Base-by-base conservation (phyloP, 352 stramenopile genomes). In the Hyaloperonospora arabidopsidis region DNA sequence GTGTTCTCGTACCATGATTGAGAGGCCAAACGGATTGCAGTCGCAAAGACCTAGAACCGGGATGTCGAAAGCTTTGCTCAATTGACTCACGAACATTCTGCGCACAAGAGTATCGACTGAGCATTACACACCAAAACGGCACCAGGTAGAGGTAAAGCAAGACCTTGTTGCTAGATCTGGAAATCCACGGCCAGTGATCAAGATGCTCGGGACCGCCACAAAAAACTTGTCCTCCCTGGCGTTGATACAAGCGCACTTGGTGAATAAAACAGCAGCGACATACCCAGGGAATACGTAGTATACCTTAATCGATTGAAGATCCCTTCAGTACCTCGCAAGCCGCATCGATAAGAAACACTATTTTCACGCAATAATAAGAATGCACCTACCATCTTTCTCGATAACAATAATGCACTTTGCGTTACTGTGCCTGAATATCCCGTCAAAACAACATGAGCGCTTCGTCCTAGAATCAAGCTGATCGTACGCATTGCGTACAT, bases 11-110 rank as follows among this genome's bases (percentile, higher is more conserved):
- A 92, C 83, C 61, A 98, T 88, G 28, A 98, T 95, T 5, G 84
- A 90, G 19, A 97, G 61, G 0, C 94, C 94, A 61, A 93, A 98
- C 0, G 94, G 91, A 73, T 98, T 98, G 67, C 89, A 97, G 61
- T 98, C 94, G 40, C 85, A 93, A 15, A 98, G 44, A 17, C 92
- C 92, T 49, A 95, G 75, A 13, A 97, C 87, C 23, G 94, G 94
- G 22, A 98, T 69, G 28, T 69, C 34, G 2, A 98, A 62, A 34
- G 69, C 54, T 8, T 63, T 52, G 25, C 77, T 79, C 29, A 98
- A 67, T 25, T 84, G 70, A 15, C 74, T 79, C 6, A 98, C 86
- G 48, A 97, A 93, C 6, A 78, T 76, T 49, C 93, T 87, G 6
- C 21, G 21, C 14, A 14, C 45, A 11, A 6, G 34, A 28, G 28